Conservation (phyloP, 2,329 filamentous ascomycete species). For the Rutstroemia sp. region DNA sequence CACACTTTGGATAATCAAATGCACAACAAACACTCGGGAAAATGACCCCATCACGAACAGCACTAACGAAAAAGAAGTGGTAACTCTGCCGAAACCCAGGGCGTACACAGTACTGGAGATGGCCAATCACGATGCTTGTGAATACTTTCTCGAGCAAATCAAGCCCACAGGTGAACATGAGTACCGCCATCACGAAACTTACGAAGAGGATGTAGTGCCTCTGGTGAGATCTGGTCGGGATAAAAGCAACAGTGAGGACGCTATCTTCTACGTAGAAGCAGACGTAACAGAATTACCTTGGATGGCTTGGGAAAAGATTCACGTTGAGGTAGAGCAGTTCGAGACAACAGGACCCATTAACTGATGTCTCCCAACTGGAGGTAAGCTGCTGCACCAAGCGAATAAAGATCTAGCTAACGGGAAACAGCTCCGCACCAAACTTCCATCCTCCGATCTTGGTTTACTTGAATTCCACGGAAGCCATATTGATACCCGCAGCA, state of each 20-base stretch:
- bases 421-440: neutral
- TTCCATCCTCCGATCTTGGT: no score
- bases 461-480: no score
- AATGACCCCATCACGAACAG: neutral
- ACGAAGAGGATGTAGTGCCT: neutral
- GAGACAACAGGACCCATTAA: neutral
- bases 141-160: slow-evolving; percentile 4
- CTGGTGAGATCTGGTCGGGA: neutral
- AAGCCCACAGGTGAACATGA: slow-evolving; percentile 11
- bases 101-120: slow-evolving; percentile 10
- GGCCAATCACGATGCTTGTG: slow-evolving; percentile 17
- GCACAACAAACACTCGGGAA: neutral
- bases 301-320: neutral
- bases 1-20: neutral
- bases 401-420: neutral
- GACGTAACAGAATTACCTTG: neutral
- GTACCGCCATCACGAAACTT: neutral
- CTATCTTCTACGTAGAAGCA: no score
- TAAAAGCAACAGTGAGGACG: neutral
- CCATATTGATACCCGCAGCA: no score
- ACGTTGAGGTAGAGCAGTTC: neutral
- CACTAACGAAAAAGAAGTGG: neutral
- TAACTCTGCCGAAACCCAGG: neutral
- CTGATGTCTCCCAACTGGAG: neutral
- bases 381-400: neutral